Base-by-base conservation (phyloP, 2,329 filamentous ascomycete genomes). In the Paecilomyces dactylethromorphus region DNA sequence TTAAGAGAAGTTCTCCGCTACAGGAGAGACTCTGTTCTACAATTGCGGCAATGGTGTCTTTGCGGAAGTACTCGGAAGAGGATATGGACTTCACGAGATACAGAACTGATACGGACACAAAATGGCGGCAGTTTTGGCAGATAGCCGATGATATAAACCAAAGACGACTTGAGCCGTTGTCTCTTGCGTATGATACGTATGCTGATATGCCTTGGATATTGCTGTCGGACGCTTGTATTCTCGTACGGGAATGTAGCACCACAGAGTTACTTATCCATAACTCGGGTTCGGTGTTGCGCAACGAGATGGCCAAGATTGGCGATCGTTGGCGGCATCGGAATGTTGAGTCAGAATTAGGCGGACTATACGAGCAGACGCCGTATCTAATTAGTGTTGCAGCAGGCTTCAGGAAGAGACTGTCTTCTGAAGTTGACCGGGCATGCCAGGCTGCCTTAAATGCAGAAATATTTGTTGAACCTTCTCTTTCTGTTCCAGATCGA, bases 111-210 rank as follows among this genome's bases (percentile, higher is more conserved):
- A 87, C 88, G 56, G 89, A 94, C 69, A 82, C 84, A 11, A 92
- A 96, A 71, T 99, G 94, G 94, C 86, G 89, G 62, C 85, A 90
- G 55, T 96, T 96, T 74, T 96, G 92, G 77, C 87, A 92, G 32
- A 82, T 97, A 18, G 82, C 96, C 18, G 82, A 90, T 12, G 92
- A 96, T 70, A 78, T 99, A 49, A 92, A 97, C 70, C 92, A 89
- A 67, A 88, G 91, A 67, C 84, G 92, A 68, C 88, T 89, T 18
- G 92, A 97, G 68, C 88, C 90, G 0, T 76, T 97, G 52, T 87
- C 90, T 1, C 79, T 97, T 52, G 84, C 87, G 0, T 86, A 90
- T 58, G 94, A 97, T 67, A 73, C 82, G 0, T 81, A 84, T 54
- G 81, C 83, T 10, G 87, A 88, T 55, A 83, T 92, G 77, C 84